These are phyloP conservation scores for Bipolaris victoriae DNA, from an alignment of 2,329 filamentous ascomycete species.

Conservation along the genomic window DNA sequence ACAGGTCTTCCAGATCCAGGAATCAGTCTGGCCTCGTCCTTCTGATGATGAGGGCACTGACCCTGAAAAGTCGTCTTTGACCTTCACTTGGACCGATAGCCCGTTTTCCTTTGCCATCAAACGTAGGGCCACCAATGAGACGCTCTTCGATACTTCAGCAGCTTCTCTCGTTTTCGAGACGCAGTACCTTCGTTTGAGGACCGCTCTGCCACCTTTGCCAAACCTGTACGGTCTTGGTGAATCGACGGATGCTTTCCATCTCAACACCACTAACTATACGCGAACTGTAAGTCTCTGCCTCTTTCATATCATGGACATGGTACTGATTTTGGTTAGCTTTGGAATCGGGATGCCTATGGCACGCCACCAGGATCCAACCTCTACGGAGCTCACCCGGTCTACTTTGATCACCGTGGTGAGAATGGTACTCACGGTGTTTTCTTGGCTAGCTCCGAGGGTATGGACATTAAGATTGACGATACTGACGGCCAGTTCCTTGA, in stretches of 20 bases:
- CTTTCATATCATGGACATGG: conserved; percentile 57
- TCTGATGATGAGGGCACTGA: conserved; percentile 35
- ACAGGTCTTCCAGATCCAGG: conserved; percentile 75
- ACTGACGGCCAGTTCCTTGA: conserved; percentile 72
- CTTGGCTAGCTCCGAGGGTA: conserved; percentile 51
- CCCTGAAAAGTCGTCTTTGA: conserved; percentile 54
- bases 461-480: conserved; percentile 77
- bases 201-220: conserved; percentile 69
- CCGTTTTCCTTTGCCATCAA: conserved; percentile 72
- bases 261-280: conserved; percentile 72
- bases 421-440: conserved; percentile 48
- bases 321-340: conserved; percentile 59
- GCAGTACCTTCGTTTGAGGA: conserved; percentile 76
- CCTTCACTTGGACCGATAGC: conserved; percentile 60
- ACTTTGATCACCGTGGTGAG: conserved; percentile 70
- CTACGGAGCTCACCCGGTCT: conserved; percentile 77
- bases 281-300: conserved; percentile 40
- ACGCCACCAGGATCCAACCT: conserved; percentile 68
- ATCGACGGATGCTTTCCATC: conserved; percentile 71
- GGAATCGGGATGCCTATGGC: conserved; percentile 70
- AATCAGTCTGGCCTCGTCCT: conserved; percentile 69
- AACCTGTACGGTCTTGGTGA: conserved; percentile 80
- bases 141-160: conserved; percentile 73
- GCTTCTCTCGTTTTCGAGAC: conserved; percentile 74
- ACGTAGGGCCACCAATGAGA: conserved; percentile 62